phyloP scores from a whole-genome alignment of 106 monocot genomes.

The Dioscorea alata region DNA sequence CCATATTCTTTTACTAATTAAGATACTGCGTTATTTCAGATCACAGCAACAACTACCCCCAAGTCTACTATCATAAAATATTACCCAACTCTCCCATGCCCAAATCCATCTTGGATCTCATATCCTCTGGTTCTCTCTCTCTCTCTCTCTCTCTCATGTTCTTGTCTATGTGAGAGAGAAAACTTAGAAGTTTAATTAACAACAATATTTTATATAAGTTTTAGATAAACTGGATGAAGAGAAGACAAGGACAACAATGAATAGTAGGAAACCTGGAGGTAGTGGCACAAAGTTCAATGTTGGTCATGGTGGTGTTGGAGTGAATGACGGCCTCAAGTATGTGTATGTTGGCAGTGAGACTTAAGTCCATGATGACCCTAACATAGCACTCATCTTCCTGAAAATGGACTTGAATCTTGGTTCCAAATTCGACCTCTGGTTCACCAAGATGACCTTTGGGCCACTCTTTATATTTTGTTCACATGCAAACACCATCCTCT shows the following conservation, averaged over 20 bases:
- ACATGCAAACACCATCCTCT: conserved; percentile 39
- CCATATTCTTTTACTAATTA: no score
- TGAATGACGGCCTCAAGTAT: conserved; percentile 26
- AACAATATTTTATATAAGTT: not conserved
- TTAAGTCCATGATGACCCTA: no score
- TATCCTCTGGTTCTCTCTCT: no score
- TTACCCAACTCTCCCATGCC: conserved; percentile 49
- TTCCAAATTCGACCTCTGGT: conserved; percentile 41
- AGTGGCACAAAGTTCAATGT: conserved; percentile 26
- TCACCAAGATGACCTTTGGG: conserved; percentile 9
- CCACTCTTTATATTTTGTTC: conserved; percentile 23
- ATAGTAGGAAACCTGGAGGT: conserved; percentile 3
- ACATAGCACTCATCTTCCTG: no score
- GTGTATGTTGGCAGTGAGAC: conserved; percentile 24
- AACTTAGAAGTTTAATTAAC: no score
- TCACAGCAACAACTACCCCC: conserved; percentile 20
- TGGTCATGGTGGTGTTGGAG: conserved; percentile 21
- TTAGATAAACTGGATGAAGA: conserved; percentile 13
- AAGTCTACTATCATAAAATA: conserved; percentile 36
- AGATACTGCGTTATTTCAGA: conserved; percentile 13
- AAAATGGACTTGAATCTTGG: no score
- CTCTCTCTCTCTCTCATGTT: no score
- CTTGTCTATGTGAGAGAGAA: no score
- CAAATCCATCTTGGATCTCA: no score
- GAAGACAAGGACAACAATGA: no score